phyloP scores from a whole-genome alignment of 192 early-diverging fungal species.

The Jimgerdemannia flammicorona region DNA sequence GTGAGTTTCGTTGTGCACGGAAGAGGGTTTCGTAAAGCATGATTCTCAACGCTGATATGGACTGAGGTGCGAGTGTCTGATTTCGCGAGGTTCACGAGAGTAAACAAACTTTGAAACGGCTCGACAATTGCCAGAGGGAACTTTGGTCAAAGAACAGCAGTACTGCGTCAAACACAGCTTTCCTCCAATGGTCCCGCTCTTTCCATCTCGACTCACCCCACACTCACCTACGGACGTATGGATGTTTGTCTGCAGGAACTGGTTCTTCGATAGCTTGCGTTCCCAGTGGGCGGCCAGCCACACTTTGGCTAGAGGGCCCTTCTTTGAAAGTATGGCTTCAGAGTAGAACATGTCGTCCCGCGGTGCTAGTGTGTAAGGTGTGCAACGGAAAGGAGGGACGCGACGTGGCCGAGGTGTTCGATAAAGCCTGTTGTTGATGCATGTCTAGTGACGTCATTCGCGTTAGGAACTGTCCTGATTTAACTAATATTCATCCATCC shows the following conservation, averaged over 20 bases:
- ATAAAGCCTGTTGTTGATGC: background rate
- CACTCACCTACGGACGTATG: slow-evolving; percentile 73
- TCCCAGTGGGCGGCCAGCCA: slow-evolving; percentile 99
- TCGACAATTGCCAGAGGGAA: background rate
- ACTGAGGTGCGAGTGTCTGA: too few species aligned
- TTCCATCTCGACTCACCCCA: background rate
- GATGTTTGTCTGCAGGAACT: slow-evolving; percentile 94
- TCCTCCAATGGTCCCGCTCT: too few species aligned
- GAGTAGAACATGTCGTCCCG: slow-evolving; percentile 67
- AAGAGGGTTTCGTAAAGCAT: slow-evolving; percentile 4
- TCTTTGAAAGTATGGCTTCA: slow-evolving; percentile 75
- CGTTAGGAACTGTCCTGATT: too few species aligned
- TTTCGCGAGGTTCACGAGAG: too few species aligned
- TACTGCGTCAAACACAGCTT: background rate
- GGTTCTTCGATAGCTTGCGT: slow-evolving; percentile 91
- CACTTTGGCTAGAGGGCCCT: slow-evolving; percentile 90
- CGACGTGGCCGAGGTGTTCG: too few species aligned
- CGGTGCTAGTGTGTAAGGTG: background rate
- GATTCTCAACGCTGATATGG: background rate
- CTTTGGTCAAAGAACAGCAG: too few species aligned
- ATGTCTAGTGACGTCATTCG: too few species aligned
- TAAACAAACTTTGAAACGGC: background rate
- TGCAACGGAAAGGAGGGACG: background rate
- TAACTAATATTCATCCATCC: too few species aligned
- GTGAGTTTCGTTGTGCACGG: background rate